These are phyloP conservation scores for Cordyceps farinosa DNA, from an alignment of 2,329 filamentous ascomycete genomes.

Conservation along the genomic window DNA sequence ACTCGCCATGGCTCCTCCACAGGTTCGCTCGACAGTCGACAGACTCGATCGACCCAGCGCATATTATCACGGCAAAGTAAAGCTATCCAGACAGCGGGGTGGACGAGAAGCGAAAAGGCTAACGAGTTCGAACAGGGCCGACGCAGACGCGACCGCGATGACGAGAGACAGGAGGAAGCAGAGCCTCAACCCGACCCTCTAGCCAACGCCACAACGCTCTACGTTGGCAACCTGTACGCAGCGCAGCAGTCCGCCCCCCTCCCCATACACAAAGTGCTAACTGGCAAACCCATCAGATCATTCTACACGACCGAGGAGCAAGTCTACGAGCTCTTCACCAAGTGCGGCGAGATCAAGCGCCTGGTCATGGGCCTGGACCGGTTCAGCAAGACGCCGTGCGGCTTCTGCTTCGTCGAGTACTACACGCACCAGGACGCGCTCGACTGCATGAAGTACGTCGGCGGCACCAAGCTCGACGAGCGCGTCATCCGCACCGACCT, in stretches of 20 bases:
- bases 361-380: slow-evolving; percentile 97
- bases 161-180: slow-evolving; percentile 45
- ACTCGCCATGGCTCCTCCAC: slow-evolving; percentile 6
- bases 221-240: slow-evolving; percentile 85
- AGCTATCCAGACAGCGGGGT: slow-evolving; percentile 26
- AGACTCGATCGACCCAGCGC: slow-evolving; percentile 91
- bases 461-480: slow-evolving; percentile 96
- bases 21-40: slow-evolving; percentile 63
- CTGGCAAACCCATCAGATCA: slow-evolving; percentile 51
- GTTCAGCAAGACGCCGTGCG: slow-evolving; percentile 95
- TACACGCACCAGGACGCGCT: slow-evolving; percentile 96
- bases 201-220: slow-evolving; percentile 86
- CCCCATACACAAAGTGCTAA: slow-evolving; percentile 12
- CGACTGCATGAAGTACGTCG: slow-evolving; percentile 98
- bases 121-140: slow-evolving; percentile 56
- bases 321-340: slow-evolving; percentile 93
- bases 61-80: slow-evolving; percentile 82
- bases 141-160: slow-evolving; percentile 62
- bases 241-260: background rate
- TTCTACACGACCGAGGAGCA: slow-evolving; percentile 99
- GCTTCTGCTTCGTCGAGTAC: slow-evolving; percentile 99
- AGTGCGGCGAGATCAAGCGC: slow-evolving; percentile 97
- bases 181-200: slow-evolving; percentile 65
- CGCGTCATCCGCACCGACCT: slow-evolving; percentile 92
- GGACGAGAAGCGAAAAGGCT: background rate